Evolutionary conservation across 2,329 filamentous ascomycete species (phyloP).

Genomic region (Talaromyces sp.): DNA sequence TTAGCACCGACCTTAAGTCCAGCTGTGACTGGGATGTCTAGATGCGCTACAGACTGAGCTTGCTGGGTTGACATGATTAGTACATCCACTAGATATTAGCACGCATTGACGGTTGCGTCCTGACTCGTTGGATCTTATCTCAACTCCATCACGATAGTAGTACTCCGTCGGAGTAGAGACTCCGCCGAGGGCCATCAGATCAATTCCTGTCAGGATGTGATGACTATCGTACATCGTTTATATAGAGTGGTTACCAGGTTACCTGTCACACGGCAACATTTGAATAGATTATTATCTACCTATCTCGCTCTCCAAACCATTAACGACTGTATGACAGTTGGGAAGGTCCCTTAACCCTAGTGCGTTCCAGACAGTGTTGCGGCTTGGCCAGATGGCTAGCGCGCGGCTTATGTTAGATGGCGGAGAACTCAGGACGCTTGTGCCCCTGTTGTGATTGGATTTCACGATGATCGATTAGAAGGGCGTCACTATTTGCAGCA

Average conservation of each 20-base stretch:
- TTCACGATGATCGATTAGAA: neutral
- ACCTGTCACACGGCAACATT: neutral
- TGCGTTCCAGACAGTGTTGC: too few species aligned
- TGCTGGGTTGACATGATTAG: neutral
- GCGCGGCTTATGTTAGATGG: neutral
- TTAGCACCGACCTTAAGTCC: neutral
- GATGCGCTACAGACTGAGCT: neutral
- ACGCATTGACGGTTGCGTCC: neutral
- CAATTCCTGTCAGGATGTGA: neutral
- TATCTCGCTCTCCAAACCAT: neutral
- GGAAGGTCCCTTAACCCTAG: too few species aligned
- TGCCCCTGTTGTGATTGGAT: neutral
- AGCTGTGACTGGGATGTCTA: neutral
- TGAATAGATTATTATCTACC: neutral
- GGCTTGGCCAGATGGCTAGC: neutral
- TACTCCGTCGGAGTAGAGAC: neutral
- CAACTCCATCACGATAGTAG: neutral
- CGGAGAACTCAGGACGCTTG: neutral
- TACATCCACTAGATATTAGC: neutral
- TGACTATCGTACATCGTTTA: neutral
- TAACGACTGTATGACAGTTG: too few species aligned
- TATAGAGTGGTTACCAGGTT: neutral
- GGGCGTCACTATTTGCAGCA: neutral
- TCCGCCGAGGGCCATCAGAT: neutral
- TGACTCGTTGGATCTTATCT: neutral